A percentile compares a stretch with the other conserved stretches of the same genome.
Conservation (phyloP, 2,329 filamentous ascomycete species). For the Sporothrix schenckii region DNA sequence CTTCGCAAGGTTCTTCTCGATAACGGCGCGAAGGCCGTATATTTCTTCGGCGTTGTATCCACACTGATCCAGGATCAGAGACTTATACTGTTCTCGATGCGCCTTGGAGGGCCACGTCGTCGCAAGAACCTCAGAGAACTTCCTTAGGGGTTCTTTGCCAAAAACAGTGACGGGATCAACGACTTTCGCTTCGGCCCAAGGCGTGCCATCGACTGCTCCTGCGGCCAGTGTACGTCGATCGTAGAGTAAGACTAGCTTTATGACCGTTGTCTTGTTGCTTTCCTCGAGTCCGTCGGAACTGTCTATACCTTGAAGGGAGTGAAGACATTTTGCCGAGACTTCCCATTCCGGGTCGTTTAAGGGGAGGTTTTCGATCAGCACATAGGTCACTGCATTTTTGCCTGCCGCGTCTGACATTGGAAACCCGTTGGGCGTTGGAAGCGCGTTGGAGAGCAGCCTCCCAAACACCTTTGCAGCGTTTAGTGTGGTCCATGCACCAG, state of each 20-base stretch:
- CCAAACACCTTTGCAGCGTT: neutral
- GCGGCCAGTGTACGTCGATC: neutral
- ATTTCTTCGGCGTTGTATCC: constrained; percentile 10
- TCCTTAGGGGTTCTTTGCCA: neutral
- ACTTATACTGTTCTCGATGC: neutral
- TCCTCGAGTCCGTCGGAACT: neutral
- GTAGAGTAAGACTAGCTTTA: constrained; percentile 3
- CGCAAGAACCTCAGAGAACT: neutral
- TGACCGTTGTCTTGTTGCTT: neutral
- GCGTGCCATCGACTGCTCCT: neutral
- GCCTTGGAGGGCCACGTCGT: neutral
- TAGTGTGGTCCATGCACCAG: neutral
- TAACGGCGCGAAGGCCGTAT: neutral
- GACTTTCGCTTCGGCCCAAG: neutral
- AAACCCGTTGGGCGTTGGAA: neutral
- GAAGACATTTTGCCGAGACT: neutral
- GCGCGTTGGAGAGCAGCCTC: neutral
- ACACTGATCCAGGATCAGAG: constrained; percentile 12
- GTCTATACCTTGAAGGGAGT: neutral
- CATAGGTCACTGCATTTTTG: neutral
- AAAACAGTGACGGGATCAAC: neutral
- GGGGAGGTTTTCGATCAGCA: constrained; percentile 8
- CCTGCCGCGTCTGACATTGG: neutral
- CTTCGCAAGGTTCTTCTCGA: neutral
- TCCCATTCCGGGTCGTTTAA: neutral